These are phyloP conservation scores for Claviceps paspali DNA, from an alignment of 2,329 filamentous ascomycete species.

Conservation along the genomic window DNA sequence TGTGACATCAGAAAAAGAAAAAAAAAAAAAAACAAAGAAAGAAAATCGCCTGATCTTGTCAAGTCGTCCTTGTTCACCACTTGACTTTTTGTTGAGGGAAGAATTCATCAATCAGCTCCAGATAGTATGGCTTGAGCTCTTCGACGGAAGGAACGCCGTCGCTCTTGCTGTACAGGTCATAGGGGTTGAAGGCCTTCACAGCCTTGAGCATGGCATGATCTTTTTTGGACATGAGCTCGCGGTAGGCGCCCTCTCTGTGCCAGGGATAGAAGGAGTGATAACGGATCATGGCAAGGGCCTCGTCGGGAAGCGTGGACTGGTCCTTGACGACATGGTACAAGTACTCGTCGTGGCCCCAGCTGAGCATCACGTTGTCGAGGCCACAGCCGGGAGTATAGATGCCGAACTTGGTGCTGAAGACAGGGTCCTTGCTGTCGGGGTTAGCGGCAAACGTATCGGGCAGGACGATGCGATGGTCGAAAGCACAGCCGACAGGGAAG, in stretches of 20 bases:
- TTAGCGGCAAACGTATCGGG: conserved; percentile 63
- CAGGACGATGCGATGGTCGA: conserved; percentile 66
- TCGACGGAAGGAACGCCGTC: conserved; percentile 64
- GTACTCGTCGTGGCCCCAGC: conserved; percentile 83
- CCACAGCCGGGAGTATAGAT: conserved; percentile 72
- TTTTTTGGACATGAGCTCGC: conserved; percentile 68
- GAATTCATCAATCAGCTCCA: conserved; percentile 28
- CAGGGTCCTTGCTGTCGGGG: conserved; percentile 53
- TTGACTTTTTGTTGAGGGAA: conserved; percentile 24
- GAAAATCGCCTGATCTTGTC: too few species aligned
- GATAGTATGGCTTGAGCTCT: conserved; percentile 48
- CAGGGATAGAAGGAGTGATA: conserved; percentile 92
- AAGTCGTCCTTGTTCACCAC: conserved; percentile 16
- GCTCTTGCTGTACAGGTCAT: conserved; percentile 84
- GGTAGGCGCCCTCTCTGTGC: conserved; percentile 71
- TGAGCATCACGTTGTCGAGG: conserved; percentile 75
- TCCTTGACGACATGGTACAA: conserved; percentile 76
- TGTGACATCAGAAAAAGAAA: background rate
- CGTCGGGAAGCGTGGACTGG: conserved; percentile 61
- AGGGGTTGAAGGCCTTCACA: conserved; percentile 78
- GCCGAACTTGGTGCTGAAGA: conserved; percentile 62
- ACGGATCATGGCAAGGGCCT: conserved; percentile 82
- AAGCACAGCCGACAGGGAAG: conserved; percentile 63
- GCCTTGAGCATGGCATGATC: conserved; percentile 68
- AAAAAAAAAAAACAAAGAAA: background rate